Base-by-base conservation (phyloP, 805 yeast species). In the Candida coleopterorum region DNA sequence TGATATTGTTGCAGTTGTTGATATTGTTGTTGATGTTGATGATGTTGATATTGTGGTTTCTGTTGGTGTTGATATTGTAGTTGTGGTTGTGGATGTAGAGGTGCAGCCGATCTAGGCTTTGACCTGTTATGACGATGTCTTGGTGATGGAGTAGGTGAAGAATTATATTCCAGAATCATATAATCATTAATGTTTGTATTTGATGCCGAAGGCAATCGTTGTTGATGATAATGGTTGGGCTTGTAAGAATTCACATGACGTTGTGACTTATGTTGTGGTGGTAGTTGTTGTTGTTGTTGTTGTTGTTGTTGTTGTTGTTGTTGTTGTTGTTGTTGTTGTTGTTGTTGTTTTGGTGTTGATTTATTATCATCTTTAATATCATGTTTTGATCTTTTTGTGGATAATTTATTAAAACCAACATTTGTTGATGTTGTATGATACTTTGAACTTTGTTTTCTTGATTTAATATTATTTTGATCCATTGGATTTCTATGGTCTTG, bases 141-240 rank as follows among this genome's bases (percentile, higher is more conserved):
- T 6, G 22, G 22, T 20, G 22, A 20, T 15, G 24, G 24, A 18
- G 23, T 22, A 3, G 32, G 32, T 17, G 32, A 18, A 16, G 32
- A 21, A 11, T 29, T 10, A 26, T 29, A 28, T 11, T 18, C 34
- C n/a, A 21, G 40, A 21, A 33, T 40, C 24, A 32, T 33, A 21
- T 17, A 30, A 29, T 38, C 34, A 22, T 27, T 25, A 10, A 38
- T 25, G 21, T 38, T 26, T 18, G 41, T 28, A 27, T 25, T 37
- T 18, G 41, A 38, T 22, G 41, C 41, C 21, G 41, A 33, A 10
- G 41, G 41, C 6, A 38, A 25, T 17, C 25, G 33, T 26, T 29
- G 12, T 16, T 23, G 21, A 32, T 24, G 15, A 29, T 18, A 18
- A 32, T 23, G 12, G 17, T 20, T 30, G 2, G 34, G 24, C 24